Base-by-base conservation (phyloP, 257 asterid species). In the Hygrophila difformis region DNA sequence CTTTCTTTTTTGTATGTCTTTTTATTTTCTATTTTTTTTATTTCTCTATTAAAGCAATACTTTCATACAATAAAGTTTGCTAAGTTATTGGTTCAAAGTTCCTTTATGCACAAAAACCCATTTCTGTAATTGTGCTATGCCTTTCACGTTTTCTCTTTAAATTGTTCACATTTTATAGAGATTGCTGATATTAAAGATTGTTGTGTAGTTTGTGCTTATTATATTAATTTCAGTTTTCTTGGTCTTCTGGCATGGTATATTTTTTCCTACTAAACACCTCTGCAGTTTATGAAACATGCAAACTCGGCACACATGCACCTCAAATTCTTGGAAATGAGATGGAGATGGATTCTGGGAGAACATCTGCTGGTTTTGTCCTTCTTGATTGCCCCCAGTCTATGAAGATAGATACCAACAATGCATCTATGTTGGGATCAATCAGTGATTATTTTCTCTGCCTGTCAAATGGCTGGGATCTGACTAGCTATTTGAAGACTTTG, bases 231-330 rank as follows among this genome's bases (percentile, higher is more conserved):
- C 21, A 45, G 17, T 36, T 12, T 22, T 34, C 36, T 20, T 61
- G 36, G 20, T 22, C 36, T 51, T 39, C 18, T 55, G 51, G n/a
- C n/a, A n/a, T n/a, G n/a, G n/a, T n/a, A n/a, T n/a, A n/a, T n/a
- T n/a, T n/a, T n/a, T n/a, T n/a, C n/a, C n/a, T n/a, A 20, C 20
- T 3, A 19, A 42, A 29, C 40, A 42, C 29, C 36, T 44, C 64
- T n/a, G n/a, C n/a, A 89, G 99, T 91, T 56, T 91, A 91, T 61
- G 99, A 91, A 60, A 68, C 96, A 51, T 91, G 99, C 88, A 82
- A 82, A 50, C 77, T 91, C 61, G 99, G 99, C 44, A 76, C 91
- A 45, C 99, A 91, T 78, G 62, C 69, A 38, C 96, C 99, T 50
- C 99, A 86, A 61, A 73, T 57, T 63, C 50, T 69, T 56, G 96